phyloP scores from a whole-genome alignment of 2,329 filamentous ascomycete genomes.

The Thelonectria rubi region DNA sequence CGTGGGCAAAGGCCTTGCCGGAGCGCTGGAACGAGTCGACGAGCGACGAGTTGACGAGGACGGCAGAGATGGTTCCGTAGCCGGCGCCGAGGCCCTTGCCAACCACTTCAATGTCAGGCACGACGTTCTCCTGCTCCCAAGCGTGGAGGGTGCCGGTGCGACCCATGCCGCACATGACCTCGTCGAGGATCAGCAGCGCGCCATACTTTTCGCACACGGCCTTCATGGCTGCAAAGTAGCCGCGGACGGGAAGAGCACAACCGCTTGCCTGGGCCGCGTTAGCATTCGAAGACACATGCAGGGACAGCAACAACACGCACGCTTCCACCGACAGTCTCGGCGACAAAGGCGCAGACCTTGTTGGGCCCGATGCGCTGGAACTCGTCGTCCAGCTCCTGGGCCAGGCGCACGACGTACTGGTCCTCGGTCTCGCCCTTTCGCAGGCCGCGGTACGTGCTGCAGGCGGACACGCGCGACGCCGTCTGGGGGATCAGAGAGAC shows the following conservation, averaged over 20 bases:
- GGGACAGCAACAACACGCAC: conserved; percentile 9
- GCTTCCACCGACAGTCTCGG: conserved; percentile 54
- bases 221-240: conserved; percentile 53
- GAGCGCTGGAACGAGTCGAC: conserved; percentile 12
- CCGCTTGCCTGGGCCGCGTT: conserved; percentile 26
- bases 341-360: conserved; percentile 59
- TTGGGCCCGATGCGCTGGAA: conserved; percentile 56
- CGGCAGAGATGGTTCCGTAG: conserved; percentile 34
- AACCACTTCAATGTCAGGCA: conserved; percentile 71
- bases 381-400: conserved; percentile 57
- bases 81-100: conserved; percentile 69
- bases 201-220: conserved; percentile 64
- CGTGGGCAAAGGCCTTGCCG: conserved; percentile 19
- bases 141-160: conserved; percentile 69
- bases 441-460: conserved; percentile 35
- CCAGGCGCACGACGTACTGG: conserved; percentile 52
- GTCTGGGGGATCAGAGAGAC: conserved; percentile 30
- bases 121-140: conserved; percentile 66
- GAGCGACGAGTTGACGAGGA: conserved; percentile 20
- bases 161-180: conserved; percentile 76
- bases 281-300: not conserved
- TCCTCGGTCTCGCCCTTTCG: conserved; percentile 47
- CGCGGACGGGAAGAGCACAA: conserved; percentile 29
- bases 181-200: conserved; percentile 64
- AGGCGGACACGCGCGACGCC: conserved; percentile 25